Conservation (phyloP, 2,329 filamentous ascomycete species). For the Stachybotrys echinatus region DNA sequence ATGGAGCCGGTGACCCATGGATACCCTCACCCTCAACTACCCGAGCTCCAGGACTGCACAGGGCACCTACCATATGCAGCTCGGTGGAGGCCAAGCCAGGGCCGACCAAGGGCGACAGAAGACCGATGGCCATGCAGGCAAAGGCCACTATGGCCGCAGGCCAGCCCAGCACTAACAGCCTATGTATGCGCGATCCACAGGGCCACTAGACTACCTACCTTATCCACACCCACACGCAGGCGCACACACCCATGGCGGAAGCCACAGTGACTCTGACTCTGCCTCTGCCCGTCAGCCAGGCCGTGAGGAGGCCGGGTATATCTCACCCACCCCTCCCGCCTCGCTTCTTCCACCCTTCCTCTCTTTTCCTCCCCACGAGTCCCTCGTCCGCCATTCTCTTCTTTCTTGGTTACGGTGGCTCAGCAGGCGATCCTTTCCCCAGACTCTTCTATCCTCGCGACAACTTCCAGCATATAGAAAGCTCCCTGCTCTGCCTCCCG, state of each 20-base stretch:
- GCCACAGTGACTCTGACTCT: not conserved
- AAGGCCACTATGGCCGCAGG: not conserved
- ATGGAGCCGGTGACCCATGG: not conserved
- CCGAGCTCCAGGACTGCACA: too few species aligned
- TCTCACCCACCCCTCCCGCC: slow-evolving; percentile 39
- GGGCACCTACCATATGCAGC: not conserved
- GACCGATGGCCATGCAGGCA: not conserved
- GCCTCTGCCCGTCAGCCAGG: not conserved
- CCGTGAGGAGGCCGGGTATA: slow-evolving; percentile 12
- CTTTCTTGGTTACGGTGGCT: slow-evolving; percentile 49
- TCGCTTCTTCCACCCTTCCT: slow-evolving; percentile 36
- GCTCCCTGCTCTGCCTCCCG: slow-evolving; percentile 47
- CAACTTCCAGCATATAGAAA: not conserved
- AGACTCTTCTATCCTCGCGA: slow-evolving; percentile 5
- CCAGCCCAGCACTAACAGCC: not conserved
- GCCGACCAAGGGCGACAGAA: too few species aligned
- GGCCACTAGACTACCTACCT: too few species aligned
- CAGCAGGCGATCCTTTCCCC: slow-evolving; percentile 49
- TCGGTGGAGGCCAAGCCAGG: not conserved
- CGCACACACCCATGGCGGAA: not conserved
- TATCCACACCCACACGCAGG: not conserved
- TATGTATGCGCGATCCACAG: not conserved
- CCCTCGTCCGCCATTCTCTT: slow-evolving; percentile 54
- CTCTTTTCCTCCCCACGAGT: slow-evolving; percentile 46
- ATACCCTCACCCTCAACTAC: not conserved